These are phyloP conservation scores for Tuber indicum DNA, from an alignment of 495 filamentous ascomycete species.

Conservation along the genomic window DNA sequence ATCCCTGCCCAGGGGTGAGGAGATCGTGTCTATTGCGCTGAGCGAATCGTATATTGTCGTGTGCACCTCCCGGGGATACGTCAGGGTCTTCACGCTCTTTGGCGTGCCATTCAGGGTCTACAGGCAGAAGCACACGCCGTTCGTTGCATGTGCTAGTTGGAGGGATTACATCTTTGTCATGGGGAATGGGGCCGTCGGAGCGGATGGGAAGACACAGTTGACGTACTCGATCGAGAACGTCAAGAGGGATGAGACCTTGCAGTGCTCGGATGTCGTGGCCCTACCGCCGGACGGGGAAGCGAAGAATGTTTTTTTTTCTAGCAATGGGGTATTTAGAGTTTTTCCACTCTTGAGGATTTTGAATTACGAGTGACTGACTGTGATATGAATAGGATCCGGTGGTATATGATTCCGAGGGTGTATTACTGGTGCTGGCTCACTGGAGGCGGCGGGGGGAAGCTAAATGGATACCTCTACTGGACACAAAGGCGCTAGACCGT, in stretches of 20 bases:
- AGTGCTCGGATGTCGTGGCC: conserved; percentile 85
- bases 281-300: conserved; percentile 64
- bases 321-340: conserved; percentile 50
- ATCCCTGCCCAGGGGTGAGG: conserved; percentile 70
- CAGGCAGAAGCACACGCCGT: conserved; percentile 78
- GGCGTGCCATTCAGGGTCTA: conserved; percentile 83
- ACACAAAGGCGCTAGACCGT: conserved; percentile 76
- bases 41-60: conserved; percentile 86
- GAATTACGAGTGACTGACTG: background rate
- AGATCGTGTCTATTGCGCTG: conserved; percentile 77
- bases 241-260: conserved; percentile 83
- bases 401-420: conserved; percentile 85
- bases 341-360: conserved; percentile 46
- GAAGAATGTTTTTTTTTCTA: conserved; percentile 83
- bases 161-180: conserved; percentile 88
- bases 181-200: conserved; percentile 78
- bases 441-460: conserved; percentile 83
- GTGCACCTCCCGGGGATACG: conserved; percentile 74
- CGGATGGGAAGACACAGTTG: conserved; percentile 66
- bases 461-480: conserved; percentile 82
- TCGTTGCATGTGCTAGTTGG: conserved; percentile 88
- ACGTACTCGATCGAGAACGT: conserved; percentile 88
- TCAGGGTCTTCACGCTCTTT: conserved; percentile 86
- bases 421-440: conserved; percentile 77
- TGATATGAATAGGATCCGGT: conserved; percentile 63